Percentiles rank a stretch among this genome's conserved stretches.
Conservation (phyloP, 2,329 filamentous ascomycete species). For the Botrytis sinoallii region DNA sequence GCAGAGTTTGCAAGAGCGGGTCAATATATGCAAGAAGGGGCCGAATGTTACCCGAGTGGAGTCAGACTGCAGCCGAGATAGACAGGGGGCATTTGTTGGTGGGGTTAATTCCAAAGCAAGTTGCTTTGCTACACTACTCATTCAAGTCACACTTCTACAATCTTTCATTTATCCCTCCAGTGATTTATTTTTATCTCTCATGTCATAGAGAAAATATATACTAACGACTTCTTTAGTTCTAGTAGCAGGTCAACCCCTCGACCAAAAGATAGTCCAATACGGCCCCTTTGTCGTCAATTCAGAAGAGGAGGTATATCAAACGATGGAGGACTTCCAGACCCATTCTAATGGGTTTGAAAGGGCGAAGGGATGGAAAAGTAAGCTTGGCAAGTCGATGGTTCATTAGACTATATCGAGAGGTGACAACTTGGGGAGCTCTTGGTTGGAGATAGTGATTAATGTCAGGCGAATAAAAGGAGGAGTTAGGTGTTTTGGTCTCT, state of each 20-base stretch:
- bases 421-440: too few relatives aligned
- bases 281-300: constrained; percentile 78
- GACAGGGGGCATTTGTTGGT: constrained; percentile 2
- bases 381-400: constrained; percentile 67
- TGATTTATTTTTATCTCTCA: not conserved
- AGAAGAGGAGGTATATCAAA: constrained; percentile 71
- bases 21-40: not conserved
- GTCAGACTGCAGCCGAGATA: not conserved
- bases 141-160: not conserved
- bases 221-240: constrained; percentile 48
- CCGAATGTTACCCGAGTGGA: not conserved
- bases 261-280: constrained; percentile 79
- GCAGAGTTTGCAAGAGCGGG: not conserved
- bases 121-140: not conserved
- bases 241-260: constrained; percentile 74
- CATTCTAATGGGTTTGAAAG: constrained; percentile 77
- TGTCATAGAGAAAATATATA: not conserved
- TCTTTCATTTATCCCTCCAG: not conserved
- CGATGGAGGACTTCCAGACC: constrained; percentile 71
- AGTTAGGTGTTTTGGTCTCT: not conserved
- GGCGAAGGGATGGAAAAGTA: constrained; percentile 74
- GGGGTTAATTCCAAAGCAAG: not conserved
- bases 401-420: constrained; percentile 10
- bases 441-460: not conserved
- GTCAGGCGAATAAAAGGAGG: not conserved